Evolutionary conservation across 768 basidiomycete genomes (phyloP), one percentile per base, ranked within the genome.

Genomic region (Kwoniella botswanensis): DNA sequence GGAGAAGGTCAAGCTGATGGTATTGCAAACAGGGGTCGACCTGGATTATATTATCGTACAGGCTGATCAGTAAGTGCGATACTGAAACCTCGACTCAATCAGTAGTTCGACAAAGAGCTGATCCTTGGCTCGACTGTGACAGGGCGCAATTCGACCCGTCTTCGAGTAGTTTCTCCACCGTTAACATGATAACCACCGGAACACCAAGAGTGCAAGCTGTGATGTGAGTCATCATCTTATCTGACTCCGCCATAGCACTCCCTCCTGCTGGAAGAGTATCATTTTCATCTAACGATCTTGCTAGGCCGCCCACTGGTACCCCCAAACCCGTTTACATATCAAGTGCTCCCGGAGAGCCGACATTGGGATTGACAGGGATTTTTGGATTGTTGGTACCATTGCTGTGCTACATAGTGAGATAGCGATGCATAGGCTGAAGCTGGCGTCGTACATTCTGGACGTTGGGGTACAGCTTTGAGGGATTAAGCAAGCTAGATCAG

Each of bases 31-130:
- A 61, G 59, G 59, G 59, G 59, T 61, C 12, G 59, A 61, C 43
- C 22, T 61, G 21, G 59, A 61, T 61, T 43, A 43, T 61, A 61
- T 61, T 12, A 24, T 61, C 15, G 59, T 61, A 21, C 59, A 61
- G 41, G 59, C 59, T 17, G 59, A 61, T 21, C 13, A 3, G 59
- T 61, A n/a, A 61, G 57, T 41, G 12, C 29, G 35, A 35, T 35
- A 35, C 35, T 35, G 35, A 35, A 35, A 35, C 35, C 35, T 35
- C 1, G 35, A 6, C 35, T 35, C 6, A 35, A 35, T 7, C 35
- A 6, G 35, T 7, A 35, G 35, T 35, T 35, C 4, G 35, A 35
- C 35, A 35, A 35, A 9, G 35, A 35, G 6, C 46, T 59, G 13
- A 17, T 42, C 15, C 22, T 42, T 35, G 35, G 57, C 7, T 7